Evolutionary conservation across 1,284 basidiomycete genomes (phyloP).

Genomic region (Heliocybe sulcata): DNA sequence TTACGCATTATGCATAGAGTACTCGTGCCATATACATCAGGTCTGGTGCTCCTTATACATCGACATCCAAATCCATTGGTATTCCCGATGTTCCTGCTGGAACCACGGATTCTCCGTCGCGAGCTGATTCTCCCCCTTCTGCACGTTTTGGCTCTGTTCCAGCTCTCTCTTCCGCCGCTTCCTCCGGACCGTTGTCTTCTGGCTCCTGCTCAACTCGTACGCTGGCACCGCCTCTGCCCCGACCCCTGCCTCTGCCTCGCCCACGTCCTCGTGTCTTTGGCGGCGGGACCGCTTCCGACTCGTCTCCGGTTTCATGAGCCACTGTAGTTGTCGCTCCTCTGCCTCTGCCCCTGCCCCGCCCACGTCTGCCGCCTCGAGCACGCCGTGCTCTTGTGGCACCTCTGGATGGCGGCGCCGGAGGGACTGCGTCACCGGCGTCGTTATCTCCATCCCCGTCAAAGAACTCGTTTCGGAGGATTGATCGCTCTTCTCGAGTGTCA

Average conservation of each 20-base stretch:
- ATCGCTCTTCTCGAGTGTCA: slow-evolving; percentile 46
- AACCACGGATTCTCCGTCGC: background rate
- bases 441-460: slow-evolving; percentile 42
- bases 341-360: slow-evolving; percentile 10
- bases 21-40: background rate
- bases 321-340: slow-evolving; percentile 10
- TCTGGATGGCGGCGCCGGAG: slow-evolving; percentile 5
- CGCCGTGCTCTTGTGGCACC: background rate
- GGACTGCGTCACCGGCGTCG: background rate
- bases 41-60: slow-evolving; percentile 10
- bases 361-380: slow-evolving; percentile 4
- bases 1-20: background rate
- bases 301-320: slow-evolving; percentile 1
- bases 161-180: slow-evolving; percentile 18
- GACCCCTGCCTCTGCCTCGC: slow-evolving; percentile 16
- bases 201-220: background rate
- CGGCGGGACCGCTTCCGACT: slow-evolving; percentile 7
- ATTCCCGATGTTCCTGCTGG: slow-evolving; percentile 10
- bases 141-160: slow-evolving; percentile 14
- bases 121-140: background rate
- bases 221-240: slow-evolving; percentile 15
- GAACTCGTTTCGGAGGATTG: slow-evolving; percentile 55
- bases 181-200: background rate
- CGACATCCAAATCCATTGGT: slow-evolving; percentile 22
- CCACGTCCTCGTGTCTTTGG: slow-evolving; percentile 18